These are phyloP conservation scores for sunflower (Helianthus annuus) DNA, from an alignment of 129 eudicot genomes.

Conservation along the genomic window HanXRQr2.0-SUNRISE NC_035446.2:160488119-160488618, in stretches of 20 bases:
- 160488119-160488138: conserved; percentile 60
- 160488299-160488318: conserved; percentile 74
- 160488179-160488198: conserved; percentile 63
- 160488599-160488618: conserved; percentile 79
- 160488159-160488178: conserved; percentile 55
- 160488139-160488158: conserved; percentile 41
- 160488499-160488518: conserved; percentile 85
- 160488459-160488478: conserved; percentile 81
- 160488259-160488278: conserved; percentile 54
- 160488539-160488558: conserved; percentile 95
- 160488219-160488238: conserved; percentile 48
- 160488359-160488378: conserved; percentile 53
- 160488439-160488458: conserved; percentile 70
- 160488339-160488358: conserved; percentile 73
- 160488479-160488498: conserved; percentile 76
- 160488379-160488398: conserved; percentile 52
- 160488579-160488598: conserved; percentile 66
- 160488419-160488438: conserved; percentile 61
- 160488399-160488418: conserved; percentile 60
- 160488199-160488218: conserved; percentile 51
- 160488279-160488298: conserved; percentile 78
- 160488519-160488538: conserved; percentile 78
- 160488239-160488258: conserved; percentile 46
- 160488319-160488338: conserved; percentile 63
- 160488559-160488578: conserved; percentile 90